Percentiles rank a stretch among this genome's conserved stretches.
phyloP scores from a whole-genome alignment of 805 yeast species.

The Yarrowia hollandica region DNA sequence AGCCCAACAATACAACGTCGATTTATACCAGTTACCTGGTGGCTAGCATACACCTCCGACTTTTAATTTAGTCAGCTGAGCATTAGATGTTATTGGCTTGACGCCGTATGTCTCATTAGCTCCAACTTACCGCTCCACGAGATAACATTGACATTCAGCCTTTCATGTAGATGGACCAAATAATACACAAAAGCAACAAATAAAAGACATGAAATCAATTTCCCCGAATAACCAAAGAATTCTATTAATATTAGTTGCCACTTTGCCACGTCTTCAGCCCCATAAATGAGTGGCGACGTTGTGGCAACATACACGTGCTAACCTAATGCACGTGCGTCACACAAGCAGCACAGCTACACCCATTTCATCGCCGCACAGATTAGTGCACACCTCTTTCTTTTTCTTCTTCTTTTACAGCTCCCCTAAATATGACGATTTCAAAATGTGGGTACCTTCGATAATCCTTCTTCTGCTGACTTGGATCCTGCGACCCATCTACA shows the following conservation, averaged over 20 bases:
- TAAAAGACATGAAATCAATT: too few relatives aligned
- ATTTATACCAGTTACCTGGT: too few relatives aligned
- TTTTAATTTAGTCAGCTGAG: too few relatives aligned
- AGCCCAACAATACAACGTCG: too few relatives aligned
- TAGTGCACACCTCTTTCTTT: background rate
- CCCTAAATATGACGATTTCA: constrained; percentile 16
- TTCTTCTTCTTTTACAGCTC: constrained; percentile 23
- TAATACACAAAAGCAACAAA: too few relatives aligned
- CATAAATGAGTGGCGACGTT: background rate
- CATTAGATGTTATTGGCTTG: too few relatives aligned
- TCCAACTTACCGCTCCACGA: background rate
- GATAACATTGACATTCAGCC: too few relatives aligned
- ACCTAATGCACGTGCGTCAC: background rate
- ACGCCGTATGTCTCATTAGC: constrained; percentile 17
- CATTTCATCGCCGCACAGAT: constrained; percentile 3
- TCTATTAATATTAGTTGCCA: too few relatives aligned
- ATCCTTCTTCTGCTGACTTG: constrained; percentile 13
- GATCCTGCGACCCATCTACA: constrained; percentile 8
- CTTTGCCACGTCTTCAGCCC: background rate
- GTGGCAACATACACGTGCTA: constrained; percentile 20
- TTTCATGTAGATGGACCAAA: too few relatives aligned
- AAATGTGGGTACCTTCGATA: constrained; percentile 17
- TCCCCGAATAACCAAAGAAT: too few relatives aligned
- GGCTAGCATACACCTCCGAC: too few relatives aligned
- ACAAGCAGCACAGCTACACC: background rate